phyloP scores from a whole-genome alignment of 202 grass and related monocot genomes.

The Panicum hallii region DNA sequence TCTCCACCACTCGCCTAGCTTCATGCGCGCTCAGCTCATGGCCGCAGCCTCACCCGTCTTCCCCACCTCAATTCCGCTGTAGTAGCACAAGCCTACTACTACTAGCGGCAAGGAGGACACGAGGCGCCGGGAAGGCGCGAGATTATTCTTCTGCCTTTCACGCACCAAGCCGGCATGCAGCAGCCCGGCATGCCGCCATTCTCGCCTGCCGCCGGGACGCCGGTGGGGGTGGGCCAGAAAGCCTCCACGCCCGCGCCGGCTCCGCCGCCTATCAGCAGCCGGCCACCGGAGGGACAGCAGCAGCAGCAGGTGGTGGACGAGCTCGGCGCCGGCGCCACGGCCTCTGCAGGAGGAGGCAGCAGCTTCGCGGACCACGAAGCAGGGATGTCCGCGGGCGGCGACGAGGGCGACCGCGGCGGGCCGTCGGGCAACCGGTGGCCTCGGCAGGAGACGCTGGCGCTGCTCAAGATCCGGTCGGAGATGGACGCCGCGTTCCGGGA shows the following conservation, averaged over 20 bases:
- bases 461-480: slow-evolving; percentile 93
- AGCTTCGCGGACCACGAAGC: slow-evolving; percentile 46
- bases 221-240: background rate
- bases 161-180: slow-evolving; percentile 53
- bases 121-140: background rate
- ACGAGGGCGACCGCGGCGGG: slow-evolving; percentile 63
- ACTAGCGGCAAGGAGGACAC: background rate
- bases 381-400: slow-evolving; percentile 29
- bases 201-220: slow-evolving; percentile 25
- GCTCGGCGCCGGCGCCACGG: background rate
- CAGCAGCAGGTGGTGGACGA: slow-evolving; percentile 39
- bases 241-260: slow-evolving; percentile 42
- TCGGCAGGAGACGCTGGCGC: slow-evolving; percentile 79
- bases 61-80: slow-evolving; percentile 29
- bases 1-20: background rate
- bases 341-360: background rate
- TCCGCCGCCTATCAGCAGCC: slow-evolving; percentile 65
- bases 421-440: slow-evolving; percentile 80
- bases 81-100: background rate
- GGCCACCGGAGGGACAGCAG: slow-evolving; percentile 27
- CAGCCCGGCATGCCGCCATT: slow-evolving; percentile 68
- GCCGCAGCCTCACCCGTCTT: background rate
- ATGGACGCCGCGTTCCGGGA: slow-evolving; percentile 92
- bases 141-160: background rate
- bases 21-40: slow-evolving; percentile 18